Conservation (phyloP, 192 early-diverging fungal species). For the Rhizoclosmatium globosum region DNA sequence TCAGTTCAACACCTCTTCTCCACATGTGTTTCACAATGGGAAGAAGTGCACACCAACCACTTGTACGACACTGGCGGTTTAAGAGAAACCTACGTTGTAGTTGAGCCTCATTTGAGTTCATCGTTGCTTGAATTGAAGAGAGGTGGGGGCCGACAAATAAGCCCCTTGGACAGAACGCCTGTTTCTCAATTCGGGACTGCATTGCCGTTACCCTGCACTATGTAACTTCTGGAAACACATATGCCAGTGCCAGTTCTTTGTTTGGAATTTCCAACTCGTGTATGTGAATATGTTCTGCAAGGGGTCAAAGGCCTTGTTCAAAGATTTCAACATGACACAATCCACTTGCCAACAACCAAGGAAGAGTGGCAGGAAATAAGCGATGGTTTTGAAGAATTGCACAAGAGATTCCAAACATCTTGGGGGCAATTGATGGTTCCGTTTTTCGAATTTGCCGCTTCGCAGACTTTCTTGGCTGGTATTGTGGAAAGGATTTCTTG, state of each 20-base stretch:
- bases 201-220: slow-evolving; percentile 16
- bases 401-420: neutral
- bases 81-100: neutral
- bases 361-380: neutral
- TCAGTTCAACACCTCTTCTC: neutral
- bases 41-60: neutral
- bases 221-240: slow-evolving; percentile 6
- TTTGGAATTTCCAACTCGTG: slow-evolving; percentile 6
- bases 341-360: neutral
- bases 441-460: slow-evolving; percentile 10
- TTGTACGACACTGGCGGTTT: slow-evolving; percentile 16
- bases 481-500: slow-evolving; percentile 14
- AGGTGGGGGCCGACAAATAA: neutral
- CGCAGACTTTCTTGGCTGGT: slow-evolving; percentile 13
- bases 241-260: neutral
- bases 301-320: neutral
- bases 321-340: neutral
- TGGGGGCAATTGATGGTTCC: slow-evolving; percentile 12
- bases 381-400: neutral
- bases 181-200: neutral
- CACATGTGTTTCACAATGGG: neutral
- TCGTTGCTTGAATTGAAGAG: neutral
- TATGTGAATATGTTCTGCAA: slow-evolving; percentile 6
- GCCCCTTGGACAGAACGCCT: neutral
- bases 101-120: neutral